Conservation (phyloP, 176 grass and related monocot species). For the Oryza meyeriana region DNA sequence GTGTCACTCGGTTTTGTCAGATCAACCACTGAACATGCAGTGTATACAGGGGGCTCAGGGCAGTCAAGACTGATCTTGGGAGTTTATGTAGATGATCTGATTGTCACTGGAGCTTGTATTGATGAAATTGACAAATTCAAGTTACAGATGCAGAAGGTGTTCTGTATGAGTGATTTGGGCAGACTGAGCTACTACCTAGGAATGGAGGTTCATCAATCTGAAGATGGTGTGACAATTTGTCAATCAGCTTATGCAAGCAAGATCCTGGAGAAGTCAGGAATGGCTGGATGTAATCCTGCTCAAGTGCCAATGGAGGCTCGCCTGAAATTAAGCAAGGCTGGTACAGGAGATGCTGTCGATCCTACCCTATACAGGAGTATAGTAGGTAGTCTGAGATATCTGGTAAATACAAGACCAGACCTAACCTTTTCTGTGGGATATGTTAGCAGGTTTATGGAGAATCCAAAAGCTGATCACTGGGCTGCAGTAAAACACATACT, state of each 20-base stretch:
- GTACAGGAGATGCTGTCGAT: too few species aligned
- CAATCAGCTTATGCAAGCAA: not conserved
- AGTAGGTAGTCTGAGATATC: too few species aligned
- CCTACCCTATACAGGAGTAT: too few species aligned
- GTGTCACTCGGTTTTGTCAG: not conserved
- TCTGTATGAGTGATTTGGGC: constrained; percentile 16
- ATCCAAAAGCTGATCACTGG: too few species aligned
- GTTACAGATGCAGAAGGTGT: not conserved
- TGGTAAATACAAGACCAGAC: not conserved
- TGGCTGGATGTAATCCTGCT: not conserved
- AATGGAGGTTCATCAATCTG: not conserved
- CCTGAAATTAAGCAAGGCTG: too few species aligned
- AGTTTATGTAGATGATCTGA: constrained; percentile 21
- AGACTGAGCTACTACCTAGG: too few species aligned
- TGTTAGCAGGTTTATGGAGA: not conserved
- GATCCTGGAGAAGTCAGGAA: not conserved
- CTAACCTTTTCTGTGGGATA: too few species aligned
- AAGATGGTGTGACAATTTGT: not conserved
- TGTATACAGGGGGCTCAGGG: not conserved
- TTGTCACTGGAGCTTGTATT: not conserved
- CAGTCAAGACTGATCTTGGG: not conserved
- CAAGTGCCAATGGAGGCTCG: too few species aligned
- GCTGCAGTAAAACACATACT: too few species aligned
- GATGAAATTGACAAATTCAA: not conserved
- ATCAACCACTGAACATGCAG: not conserved